These are phyloP conservation scores for Echites panduratus DNA, from an alignment of 257 asterid species.

Conservation along the genomic window DNA sequence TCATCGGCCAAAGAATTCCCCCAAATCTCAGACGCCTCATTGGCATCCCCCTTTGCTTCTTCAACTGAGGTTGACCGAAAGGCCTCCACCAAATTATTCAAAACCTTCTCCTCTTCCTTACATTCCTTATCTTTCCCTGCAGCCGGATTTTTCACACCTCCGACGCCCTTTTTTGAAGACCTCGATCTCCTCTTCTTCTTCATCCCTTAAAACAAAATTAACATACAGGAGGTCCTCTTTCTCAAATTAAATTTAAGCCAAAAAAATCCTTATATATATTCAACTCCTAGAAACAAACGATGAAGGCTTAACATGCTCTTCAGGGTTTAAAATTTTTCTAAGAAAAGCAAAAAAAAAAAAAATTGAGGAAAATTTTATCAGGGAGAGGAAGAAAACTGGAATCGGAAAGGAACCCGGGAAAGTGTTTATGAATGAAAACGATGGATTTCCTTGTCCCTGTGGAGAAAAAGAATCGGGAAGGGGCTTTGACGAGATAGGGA, in stretches of 20 bases:
- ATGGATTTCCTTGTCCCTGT: not conserved
- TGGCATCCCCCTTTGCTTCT: constrained; percentile 44
- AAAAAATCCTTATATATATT: not conserved
- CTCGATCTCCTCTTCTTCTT: constrained; percentile 64
- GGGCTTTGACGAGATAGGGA: not conserved
- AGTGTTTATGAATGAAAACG: not conserved
- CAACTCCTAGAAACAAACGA: not conserved
- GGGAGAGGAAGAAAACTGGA: not conserved
- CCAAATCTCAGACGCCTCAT: constrained; percentile 47
- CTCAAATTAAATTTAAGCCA: not conserved
- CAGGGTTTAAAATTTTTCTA: no score
- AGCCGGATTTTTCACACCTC: constrained; percentile 8
- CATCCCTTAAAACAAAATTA: constrained; percentile 1
- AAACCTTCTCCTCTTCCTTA: constrained; percentile 22
- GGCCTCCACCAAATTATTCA: constrained; percentile 35
- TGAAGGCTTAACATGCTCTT: not conserved
- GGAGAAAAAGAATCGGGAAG: not conserved
- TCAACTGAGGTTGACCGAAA: constrained; percentile 48
- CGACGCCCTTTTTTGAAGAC: constrained; percentile 26
- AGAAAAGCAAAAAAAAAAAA: not conserved
- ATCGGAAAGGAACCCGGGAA: not conserved
- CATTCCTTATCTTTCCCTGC: not conserved
- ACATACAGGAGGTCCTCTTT: not conserved
- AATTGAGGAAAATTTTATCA: no score
- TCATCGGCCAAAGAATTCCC: constrained; percentile 20